These are phyloP conservation scores for Jacaranda copaia DNA, from an alignment of 257 asterid species.

Conservation along the genomic window DNA sequence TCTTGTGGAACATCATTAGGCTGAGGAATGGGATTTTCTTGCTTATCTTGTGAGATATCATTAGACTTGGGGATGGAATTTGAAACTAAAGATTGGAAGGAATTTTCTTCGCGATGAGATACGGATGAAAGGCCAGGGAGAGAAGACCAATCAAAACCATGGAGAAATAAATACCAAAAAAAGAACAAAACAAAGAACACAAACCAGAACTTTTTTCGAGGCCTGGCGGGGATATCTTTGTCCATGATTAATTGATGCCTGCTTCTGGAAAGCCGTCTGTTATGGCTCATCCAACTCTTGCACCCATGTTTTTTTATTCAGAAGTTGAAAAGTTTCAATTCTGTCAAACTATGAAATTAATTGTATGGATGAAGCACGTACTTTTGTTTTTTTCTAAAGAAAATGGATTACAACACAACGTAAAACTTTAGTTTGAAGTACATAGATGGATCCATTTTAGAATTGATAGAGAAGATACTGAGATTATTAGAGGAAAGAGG, in stretches of 20 bases:
- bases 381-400: not conserved
- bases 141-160: conserved; percentile 68
- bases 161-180: conserved; percentile 72
- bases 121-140: conserved; percentile 46
- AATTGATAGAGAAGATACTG: conserved; percentile 11
- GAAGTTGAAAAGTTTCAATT: not conserved
- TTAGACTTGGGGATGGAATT: not conserved
- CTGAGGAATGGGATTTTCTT: not conserved
- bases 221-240: conserved; percentile 36
- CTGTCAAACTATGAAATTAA: not conserved
- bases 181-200: conserved; percentile 54
- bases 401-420: not conserved
- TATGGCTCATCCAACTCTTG: conserved; percentile 42
- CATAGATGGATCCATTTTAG: not conserved
- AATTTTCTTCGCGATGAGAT: conserved; percentile 29
- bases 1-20: not conserved
- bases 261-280: conserved; percentile 28
- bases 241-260: conserved; percentile 48
- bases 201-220: conserved; percentile 65
- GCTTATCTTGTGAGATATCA: not conserved
- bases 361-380: not conserved
- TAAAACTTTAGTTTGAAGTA: not conserved
- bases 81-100: conserved; percentile 31
- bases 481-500: conserved; percentile 26
- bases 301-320: conserved; percentile 5